Base-by-base conservation (phyloP, 1,284 basidiomycete species). In the Prillingera fragicola region DNA sequence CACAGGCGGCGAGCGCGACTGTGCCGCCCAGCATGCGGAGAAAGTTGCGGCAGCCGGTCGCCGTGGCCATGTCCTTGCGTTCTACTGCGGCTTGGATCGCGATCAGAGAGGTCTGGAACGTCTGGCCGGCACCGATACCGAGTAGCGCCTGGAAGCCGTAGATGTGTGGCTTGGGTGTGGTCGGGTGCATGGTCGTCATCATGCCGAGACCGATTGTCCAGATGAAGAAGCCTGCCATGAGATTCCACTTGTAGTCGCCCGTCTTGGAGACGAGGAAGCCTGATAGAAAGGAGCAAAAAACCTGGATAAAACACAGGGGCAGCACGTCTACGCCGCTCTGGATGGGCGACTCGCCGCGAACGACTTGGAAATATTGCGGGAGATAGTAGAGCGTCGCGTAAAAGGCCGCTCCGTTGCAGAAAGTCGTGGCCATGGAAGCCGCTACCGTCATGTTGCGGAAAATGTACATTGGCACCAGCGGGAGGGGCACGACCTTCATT, bases 351-450 rank as follows among this genome's bases (percentile, higher is more conserved):
- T 78, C 81, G 4, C 78, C 80, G 12, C 82, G 72, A 3, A 77
- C 80, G 3, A 84, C 78, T 68, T 86, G 83, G 62, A 84, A 83
- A 63, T 78, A 85, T 54, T 85, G 82, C 1, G 83, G 83, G 1
- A 85, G 49, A 22, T 52, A 57, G 42, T 57, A 57, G 13, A 57
- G 44, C 21, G 46, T 50, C 2, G 43, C 40, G 41, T 53, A 53
- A 43, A 41, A 41, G 1, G 38, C 65, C 72, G 43, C 60, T 78
- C 83, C 81, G 78, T 60, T 79, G 5, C 57, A 70, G 57, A 84
- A 82, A 72, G 82, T 83, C 8, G 78, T 73, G 37, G 81, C 76
- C 53, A 83, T 81, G 3, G 83, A 79, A 0, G 81, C 83, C 0
- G 75, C 73, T 0, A 86, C 83, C 0, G 84, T 87, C 22, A 69